phyloP scores from a whole-genome alignment of 2,329 filamentous ascomycete genomes.

The Juglanconis oblonga region DNA sequence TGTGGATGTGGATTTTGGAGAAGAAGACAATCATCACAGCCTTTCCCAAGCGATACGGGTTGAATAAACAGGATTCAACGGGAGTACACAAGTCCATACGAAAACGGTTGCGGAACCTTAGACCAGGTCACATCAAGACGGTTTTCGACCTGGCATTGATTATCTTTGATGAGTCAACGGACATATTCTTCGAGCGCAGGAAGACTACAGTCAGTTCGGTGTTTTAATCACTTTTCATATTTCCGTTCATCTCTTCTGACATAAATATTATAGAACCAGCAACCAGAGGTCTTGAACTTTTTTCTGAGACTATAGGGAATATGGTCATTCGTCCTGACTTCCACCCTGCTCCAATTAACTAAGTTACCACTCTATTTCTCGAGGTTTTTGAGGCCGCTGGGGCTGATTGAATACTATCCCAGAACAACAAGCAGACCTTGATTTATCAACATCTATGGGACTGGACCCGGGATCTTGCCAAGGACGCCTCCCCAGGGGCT shows the following conservation, averaged over 20 bases:
- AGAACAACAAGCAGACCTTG: not conserved
- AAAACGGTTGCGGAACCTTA: too few relatives aligned
- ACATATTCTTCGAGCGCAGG: conserved; percentile 22
- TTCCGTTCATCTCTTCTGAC: too few relatives aligned
- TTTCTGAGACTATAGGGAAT: conserved; percentile 36
- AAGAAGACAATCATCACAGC: conserved; percentile 16
- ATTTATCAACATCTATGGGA: not conserved
- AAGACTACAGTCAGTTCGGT: not conserved
- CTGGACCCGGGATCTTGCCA: too few relatives aligned
- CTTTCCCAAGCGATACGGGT: conserved; percentile 10
- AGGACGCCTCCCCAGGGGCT: too few relatives aligned
- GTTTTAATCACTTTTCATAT: too few relatives aligned
- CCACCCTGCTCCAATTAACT: too few relatives aligned
- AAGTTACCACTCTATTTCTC: too few relatives aligned
- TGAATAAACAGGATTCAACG: conserved; percentile 14
- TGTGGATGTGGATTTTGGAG: conserved; percentile 19
- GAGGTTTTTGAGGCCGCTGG: too few relatives aligned
- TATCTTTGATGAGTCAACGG: conserved; percentile 20
- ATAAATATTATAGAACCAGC: not conserved
- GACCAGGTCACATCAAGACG: not conserved
- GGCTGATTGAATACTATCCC: too few relatives aligned
- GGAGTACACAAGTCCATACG: conserved; percentile 23
- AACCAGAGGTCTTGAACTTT: not conserved
- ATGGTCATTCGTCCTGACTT: not conserved
- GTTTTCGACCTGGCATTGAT: conserved; percentile 22